phyloP scores from a whole-genome alignment of 2,329 filamentous ascomycete genomes.

The Aspergillus sp. region DNA sequence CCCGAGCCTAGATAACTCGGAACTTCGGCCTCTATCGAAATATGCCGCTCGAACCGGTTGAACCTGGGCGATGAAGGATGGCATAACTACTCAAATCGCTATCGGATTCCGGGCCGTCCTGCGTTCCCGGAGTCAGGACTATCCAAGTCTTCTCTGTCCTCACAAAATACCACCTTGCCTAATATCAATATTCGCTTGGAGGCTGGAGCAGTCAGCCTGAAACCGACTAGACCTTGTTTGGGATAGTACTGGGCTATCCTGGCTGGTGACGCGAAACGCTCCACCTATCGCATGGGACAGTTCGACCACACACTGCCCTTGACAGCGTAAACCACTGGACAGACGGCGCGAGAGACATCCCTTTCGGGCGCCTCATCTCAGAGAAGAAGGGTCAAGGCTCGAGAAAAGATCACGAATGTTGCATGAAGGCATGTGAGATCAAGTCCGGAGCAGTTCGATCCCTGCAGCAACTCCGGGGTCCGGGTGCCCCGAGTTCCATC shows the following conservation, averaged over 20 bases:
- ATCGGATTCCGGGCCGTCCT: not conserved
- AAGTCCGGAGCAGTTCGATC: not conserved
- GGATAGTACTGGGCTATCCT: constrained; percentile 2
- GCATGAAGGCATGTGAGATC: not conserved
- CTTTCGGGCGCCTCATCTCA: not conserved
- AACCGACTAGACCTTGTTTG: constrained; percentile 5
- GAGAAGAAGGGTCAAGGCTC: not conserved
- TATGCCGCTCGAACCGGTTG: not conserved
- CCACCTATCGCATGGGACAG: constrained; percentile 18
- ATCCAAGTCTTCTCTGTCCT: not conserved
- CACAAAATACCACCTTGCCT: not conserved
- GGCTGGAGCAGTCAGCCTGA: constrained; percentile 4
- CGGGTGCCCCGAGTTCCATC: not conserved
- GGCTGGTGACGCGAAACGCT: constrained; percentile 16
- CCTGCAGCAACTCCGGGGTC: not conserved
- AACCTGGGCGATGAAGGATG: not conserved
- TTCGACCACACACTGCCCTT: constrained; percentile 7
- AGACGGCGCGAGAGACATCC: not conserved
- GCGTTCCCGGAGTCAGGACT: not conserved
- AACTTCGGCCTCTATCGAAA: not conserved
- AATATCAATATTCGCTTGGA: not conserved
- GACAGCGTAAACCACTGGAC: not conserved
- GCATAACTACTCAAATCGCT: not conserved
- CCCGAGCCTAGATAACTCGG: constrained; percentile 1
- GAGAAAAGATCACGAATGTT: not conserved